These are phyloP conservation scores for Phytopythium aichiense DNA, from an alignment of 352 stramenopile species.

Conservation along the genomic window DNA sequence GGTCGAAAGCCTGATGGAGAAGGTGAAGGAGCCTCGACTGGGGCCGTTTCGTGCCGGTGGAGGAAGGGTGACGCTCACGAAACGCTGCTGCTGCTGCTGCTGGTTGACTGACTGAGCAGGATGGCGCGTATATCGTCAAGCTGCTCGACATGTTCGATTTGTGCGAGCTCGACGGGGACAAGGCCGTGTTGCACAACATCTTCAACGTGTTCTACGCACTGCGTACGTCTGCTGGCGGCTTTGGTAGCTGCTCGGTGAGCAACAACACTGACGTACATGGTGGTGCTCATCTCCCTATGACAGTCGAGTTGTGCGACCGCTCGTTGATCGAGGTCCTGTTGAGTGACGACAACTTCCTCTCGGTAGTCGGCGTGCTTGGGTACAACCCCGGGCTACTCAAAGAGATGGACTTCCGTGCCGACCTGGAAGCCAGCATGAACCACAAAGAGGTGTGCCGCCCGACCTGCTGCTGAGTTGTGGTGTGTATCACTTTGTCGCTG, in stretches of 20 bases:
- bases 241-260: background rate
- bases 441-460: slow-evolving; percentile 55
- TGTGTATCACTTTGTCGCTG: background rate
- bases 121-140: slow-evolving; percentile 71
- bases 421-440: slow-evolving; percentile 48
- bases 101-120: slow-evolving; percentile 20
- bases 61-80: background rate
- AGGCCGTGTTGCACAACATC: slow-evolving; percentile 49
- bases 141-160: slow-evolving; percentile 73
- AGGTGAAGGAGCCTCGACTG: slow-evolving; percentile 21
- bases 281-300: background rate
- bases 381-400: slow-evolving; percentile 73
- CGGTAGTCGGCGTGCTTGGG: slow-evolving; percentile 75
- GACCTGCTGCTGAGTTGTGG: background rate
- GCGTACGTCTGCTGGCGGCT: slow-evolving; percentile 19
- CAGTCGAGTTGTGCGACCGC: slow-evolving; percentile 77
- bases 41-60: background rate
- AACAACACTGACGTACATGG: background rate
- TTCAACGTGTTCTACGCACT: slow-evolving; percentile 79
- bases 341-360: slow-evolving; percentile 74
- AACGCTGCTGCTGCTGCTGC: background rate
- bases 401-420: slow-evolving; percentile 70
- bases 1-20: slow-evolving; percentile 36
- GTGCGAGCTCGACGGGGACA: slow-evolving; percentile 61
- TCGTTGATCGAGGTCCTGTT: slow-evolving; percentile 64